Base-by-base conservation (phyloP, 441 rosid species). In the Bruguiera hainesii region DNA sequence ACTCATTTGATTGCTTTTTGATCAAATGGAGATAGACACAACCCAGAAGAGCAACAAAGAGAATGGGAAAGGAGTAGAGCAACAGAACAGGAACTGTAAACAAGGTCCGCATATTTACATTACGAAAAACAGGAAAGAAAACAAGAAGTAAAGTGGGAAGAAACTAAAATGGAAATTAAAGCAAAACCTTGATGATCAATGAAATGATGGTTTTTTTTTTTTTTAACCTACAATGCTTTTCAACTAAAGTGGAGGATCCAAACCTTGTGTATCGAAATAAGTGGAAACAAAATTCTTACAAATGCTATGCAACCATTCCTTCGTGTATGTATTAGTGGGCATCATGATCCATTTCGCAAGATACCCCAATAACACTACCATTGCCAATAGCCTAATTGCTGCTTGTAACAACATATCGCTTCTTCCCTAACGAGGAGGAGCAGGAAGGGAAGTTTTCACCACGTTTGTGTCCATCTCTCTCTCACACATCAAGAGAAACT, bases 21-120 rank as follows among this genome's bases (percentile, higher is more conserved):
- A 1, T 51, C 26, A 80, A 37, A 63, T 84, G 89, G 60, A 85
- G 84, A 72, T 81, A 81, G 49, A 84, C 49, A 68, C 87, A 79
- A 23, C 80, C 81, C 79, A 83, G 42, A 25, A 74, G 63, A 46
- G 89, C 84, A 21, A 86, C 61, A 66, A 88, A 70, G 58, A 84
- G 73, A 15, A 81, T 28, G 5, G 93, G 89, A 64, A 79, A 74
- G 7, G 75, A 30, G 73, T 66, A 82, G 2, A 85, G 51, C 65
- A 82, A 55, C 30, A 78, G 33, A 19, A 20, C 59, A 56, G 71
- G 63, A 49, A 83, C 92, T 84, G 68, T n/a, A 63, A 20, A 31
- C 30, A 39, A 20, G 31, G 29, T 5, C 10, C 57, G 7, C 0
- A 25, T 23, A 56, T 56, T 21, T 19, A 21, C 31, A 18, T 1